Percentiles rank a stretch among this genome's conserved stretches.
Evolutionary conservation across 108 stramenopile species (phyloP).

Genomic region (Cyclotella kingstonii): DNA sequence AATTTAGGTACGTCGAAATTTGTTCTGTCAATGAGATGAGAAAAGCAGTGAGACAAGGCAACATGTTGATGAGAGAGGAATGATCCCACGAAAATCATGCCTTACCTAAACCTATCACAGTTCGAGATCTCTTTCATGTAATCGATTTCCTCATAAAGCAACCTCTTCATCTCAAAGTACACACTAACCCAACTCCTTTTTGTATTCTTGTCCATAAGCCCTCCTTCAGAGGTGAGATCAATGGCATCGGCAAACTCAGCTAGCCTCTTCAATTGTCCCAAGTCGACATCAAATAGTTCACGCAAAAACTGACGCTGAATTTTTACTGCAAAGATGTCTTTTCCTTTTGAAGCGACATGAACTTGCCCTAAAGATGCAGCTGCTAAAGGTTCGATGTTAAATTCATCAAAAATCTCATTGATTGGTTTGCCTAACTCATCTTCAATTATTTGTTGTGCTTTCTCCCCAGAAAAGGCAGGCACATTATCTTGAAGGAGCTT

Average conservation of each 20-base stretch:
- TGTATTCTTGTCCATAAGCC: slow-evolving; percentile 81
- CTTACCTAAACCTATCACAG: slow-evolving; percentile 77
- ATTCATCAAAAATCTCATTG: slow-evolving; percentile 78
- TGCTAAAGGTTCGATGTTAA: slow-evolving; percentile 71
- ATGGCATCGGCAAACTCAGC: slow-evolving; percentile 94
- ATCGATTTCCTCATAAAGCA: slow-evolving; percentile 97
- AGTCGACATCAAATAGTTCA: slow-evolving; percentile 93
- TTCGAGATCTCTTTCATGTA: slow-evolving; percentile 88
- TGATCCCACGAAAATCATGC: background rate
- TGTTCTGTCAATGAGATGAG: slow-evolving; percentile 32
- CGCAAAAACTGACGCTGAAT: slow-evolving; percentile 90
- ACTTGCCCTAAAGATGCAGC: slow-evolving; percentile 96
- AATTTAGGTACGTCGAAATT: slow-evolving; percentile 80
- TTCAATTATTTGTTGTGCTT: slow-evolving; percentile 86
- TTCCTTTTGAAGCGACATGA: slow-evolving; percentile 87
- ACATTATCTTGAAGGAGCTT: slow-evolving; percentile 93
- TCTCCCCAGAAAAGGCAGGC: slow-evolving; percentile 91
- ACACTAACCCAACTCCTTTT: slow-evolving; percentile 92
- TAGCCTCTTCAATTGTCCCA: slow-evolving; percentile 84
- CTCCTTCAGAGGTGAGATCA: slow-evolving; percentile 92
- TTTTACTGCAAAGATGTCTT: slow-evolving; percentile 86
- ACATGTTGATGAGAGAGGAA: background rate
- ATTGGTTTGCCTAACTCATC: slow-evolving; percentile 89
- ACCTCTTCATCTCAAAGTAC: slow-evolving; percentile 86
- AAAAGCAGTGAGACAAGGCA: too few relatives aligned